Base-by-base conservation (phyloP, 495 filamentous ascomycete genomes). In the Penicillium dipodomyicola region DNA sequence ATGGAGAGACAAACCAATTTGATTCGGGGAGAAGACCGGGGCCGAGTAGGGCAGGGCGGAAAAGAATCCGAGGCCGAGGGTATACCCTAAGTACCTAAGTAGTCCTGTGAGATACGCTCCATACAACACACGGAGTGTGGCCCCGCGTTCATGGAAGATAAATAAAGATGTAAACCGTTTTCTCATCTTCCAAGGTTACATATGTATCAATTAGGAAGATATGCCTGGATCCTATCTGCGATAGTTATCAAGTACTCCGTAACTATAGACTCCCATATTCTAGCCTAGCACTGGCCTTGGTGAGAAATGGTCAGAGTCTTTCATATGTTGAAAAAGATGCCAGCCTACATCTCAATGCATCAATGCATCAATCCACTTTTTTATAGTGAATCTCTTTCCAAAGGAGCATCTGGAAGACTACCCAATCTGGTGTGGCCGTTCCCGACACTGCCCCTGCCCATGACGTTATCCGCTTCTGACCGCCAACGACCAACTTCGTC, bases 381-480 rank as follows among this genome's bases (percentile, higher is more conserved):
- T 33, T 1, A 14, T 33, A 5, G 11, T 8, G 2, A 39, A 39
- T 17, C 2, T 9, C 35, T 29, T 32, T 17, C 7, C 5, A 32
- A 39, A 25, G 12, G 48, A 50, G 22, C 22, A 22, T 39, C 48
- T 41, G n/a, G 7, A 49, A 30, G 19, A 39, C 9, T 41, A 1
- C 20, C 49, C 22, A 5, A 19, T 32, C n/a, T 14, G 29, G 17
- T 33, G 30, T 64, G 54, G 58, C 54, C 54, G 58, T 64, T 48
- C 54, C 8, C 9, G 29, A 30, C 29, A 30, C 29, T 12, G 30
- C 49, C 46, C 49, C 45, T 45, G 42, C 23, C 50, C 56, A 65
- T 68, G 65, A 68, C 63, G 65, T 68, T 57, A 57, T 59, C 52
- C 49, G 40, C 23, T 41, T 61, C 50, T 68, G 62, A 67, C 63